A percentile compares a stretch with the other conserved stretches of the same genome.
Evolutionary conservation across 2,329 filamentous ascomycete genomes (phyloP).

Genomic region (Diplodia scrobiculata): DNA sequence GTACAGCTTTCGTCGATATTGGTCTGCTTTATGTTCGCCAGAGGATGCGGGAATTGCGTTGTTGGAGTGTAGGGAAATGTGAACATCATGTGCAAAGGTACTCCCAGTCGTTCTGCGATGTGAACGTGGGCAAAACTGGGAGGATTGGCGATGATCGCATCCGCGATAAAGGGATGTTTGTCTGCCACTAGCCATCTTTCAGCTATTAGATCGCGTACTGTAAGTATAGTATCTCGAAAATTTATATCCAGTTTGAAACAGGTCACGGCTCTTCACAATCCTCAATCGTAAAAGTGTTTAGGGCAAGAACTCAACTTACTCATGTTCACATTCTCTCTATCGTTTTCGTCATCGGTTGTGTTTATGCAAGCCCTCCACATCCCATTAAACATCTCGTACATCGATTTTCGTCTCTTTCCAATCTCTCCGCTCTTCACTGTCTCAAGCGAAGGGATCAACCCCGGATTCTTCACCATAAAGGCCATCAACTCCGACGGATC

Average conservation of each 20-base stretch:
- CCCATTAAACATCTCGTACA: constrained; percentile 81
- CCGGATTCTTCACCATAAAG: constrained; percentile 84
- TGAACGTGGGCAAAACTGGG: constrained; percentile 77
- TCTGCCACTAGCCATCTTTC: constrained; percentile 53
- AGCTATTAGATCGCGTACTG: background rate
- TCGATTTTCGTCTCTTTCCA: constrained; percentile 64
- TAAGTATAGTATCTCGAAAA: too few species aligned
- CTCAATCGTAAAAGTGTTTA: too few species aligned
- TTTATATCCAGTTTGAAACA: constrained; percentile 36
- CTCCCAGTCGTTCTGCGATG: constrained; percentile 71
- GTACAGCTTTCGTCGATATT: constrained; percentile 73
- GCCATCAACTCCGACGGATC: constrained; percentile 81
- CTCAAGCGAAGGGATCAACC: constrained; percentile 72
- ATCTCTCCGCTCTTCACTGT: constrained; percentile 75
- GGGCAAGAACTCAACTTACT: constrained; percentile 39
- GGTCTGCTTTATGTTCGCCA: constrained; percentile 72
- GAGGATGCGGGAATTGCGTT: constrained; percentile 72
- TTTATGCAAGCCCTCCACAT: constrained; percentile 80
- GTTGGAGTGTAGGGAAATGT: constrained; percentile 82
- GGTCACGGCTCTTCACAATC: constrained; percentile 35
- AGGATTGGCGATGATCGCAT: constrained; percentile 78
- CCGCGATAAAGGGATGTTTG: constrained; percentile 74
- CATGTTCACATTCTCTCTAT: constrained; percentile 62
- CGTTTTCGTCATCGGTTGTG: constrained; percentile 68
- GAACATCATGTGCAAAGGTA: constrained; percentile 84